Percentiles rank a stretch among this genome's conserved stretches.
These are phyloP conservation scores for Apodospora peruviana DNA, from an alignment of 495 filamentous ascomycete species.

Conservation along the genomic window DNA sequence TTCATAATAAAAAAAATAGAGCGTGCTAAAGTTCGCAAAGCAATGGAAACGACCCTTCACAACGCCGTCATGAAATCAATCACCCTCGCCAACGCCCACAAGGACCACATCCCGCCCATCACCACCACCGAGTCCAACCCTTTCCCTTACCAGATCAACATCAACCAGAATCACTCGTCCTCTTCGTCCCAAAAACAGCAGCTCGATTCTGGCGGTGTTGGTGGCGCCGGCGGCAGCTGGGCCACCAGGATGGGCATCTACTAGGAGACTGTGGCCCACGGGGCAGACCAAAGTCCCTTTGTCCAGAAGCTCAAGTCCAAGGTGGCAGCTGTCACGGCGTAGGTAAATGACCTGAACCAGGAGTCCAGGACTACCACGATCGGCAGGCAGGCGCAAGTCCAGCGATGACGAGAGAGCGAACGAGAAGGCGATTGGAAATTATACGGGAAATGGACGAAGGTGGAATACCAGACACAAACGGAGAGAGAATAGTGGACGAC, in stretches of 20 bases:
- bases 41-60: constrained; percentile 81
- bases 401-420: too few species aligned
- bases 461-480: too few species aligned
- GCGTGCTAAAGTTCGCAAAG: constrained; percentile 75
- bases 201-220: constrained; percentile 65
- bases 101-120: constrained; percentile 96
- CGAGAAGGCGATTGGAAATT: too few species aligned
- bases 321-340: too few species aligned
- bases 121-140: constrained; percentile 89
- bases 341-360: too few species aligned
- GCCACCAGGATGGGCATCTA: constrained; percentile 30
- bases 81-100: constrained; percentile 75
- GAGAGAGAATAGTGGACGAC: too few species aligned
- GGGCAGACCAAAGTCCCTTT: background rate
- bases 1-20: constrained; percentile 42
- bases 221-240: too few species aligned
- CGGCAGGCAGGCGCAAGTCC: too few species aligned
- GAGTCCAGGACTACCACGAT: too few species aligned
- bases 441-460: too few species aligned
- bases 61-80: constrained; percentile 85
- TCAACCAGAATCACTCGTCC: constrained; percentile 38
- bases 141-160: constrained; percentile 87
- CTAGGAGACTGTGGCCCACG: constrained; percentile 28
- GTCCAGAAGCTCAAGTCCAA: background rate
- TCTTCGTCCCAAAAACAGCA: constrained; percentile 76